Evolutionary conservation across 1,284 basidiomycete species (phyloP).

Genomic region (Cystobasidiaceae sp.): DNA sequence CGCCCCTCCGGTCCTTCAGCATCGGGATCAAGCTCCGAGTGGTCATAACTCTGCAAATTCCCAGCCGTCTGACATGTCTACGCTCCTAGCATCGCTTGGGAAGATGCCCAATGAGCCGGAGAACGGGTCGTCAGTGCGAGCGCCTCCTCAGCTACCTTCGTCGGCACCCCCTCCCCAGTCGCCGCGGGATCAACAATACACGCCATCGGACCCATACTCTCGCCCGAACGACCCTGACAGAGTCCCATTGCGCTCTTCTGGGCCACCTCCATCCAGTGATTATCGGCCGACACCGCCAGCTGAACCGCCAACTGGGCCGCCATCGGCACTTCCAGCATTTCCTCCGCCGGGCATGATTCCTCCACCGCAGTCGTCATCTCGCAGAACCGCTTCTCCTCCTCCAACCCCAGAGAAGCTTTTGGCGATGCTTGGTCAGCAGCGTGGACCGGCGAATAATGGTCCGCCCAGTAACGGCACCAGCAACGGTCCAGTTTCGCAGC

Average conservation of each 20-base stretch:
- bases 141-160: neutral
- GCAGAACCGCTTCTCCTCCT: neutral
- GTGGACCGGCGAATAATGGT: neutral
- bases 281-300: neutral
- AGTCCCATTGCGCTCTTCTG: neutral
- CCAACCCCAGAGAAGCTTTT: neutral
- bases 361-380: neutral
- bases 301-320: neutral
- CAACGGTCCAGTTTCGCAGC: neutral
- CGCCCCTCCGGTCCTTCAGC: too few species aligned
- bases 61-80: too few species aligned
- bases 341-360: neutral
- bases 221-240: conserved; percentile 5
- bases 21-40: too few species aligned
- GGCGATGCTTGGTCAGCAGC: neutral
- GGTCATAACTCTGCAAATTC: too few species aligned
- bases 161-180: neutral
- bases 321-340: neutral
- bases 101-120: too few species aligned
- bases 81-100: too few species aligned
- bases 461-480: neutral
- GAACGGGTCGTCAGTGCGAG: too few species aligned
- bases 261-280: neutral
- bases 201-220: neutral
- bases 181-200: conserved; percentile 3